A percentile compares a stretch with the other conserved stretches of the same genome.
Evolutionary conservation across 306 rosid genomes (phyloP).

Genomic region (Canavalia ensiformis): DNA sequence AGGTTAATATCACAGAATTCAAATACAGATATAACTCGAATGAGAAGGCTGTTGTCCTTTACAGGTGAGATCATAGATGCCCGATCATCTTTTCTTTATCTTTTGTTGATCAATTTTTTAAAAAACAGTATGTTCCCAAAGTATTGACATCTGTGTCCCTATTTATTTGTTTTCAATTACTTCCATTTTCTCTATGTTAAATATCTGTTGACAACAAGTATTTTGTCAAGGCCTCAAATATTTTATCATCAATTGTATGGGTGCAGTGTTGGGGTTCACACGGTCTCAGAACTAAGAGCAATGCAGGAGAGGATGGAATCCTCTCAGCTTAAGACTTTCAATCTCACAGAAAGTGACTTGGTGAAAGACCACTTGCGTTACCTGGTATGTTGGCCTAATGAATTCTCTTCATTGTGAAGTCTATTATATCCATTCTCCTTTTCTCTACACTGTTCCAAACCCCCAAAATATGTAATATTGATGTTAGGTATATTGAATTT

Average conservation of each 20-base stretch:
- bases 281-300: slow-evolving; percentile 70
- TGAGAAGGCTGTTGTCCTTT: slow-evolving; percentile 78
- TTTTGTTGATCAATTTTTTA: not conserved
- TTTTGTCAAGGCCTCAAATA: not conserved
- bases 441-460: not conserved
- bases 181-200: slow-evolving; percentile 1
- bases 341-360: slow-evolving; percentile 84
- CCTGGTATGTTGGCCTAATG: slow-evolving; percentile 62
- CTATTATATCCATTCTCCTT: slow-evolving; percentile 24
- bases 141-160: not conserved
- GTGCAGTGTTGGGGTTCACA: slow-evolving; percentile 89
- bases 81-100: not conserved
- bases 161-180: slow-evolving; percentile 14
- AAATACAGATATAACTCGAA: slow-evolving; percentile 77
- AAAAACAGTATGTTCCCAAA: not conserved
- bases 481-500: not conserved
- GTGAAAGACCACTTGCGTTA: slow-evolving; percentile 94
- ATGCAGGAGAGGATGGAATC: slow-evolving; percentile 71
- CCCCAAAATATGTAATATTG: not conserved
- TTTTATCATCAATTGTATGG: slow-evolving; percentile 28
- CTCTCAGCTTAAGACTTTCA: slow-evolving; percentile 68
- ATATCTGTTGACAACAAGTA: slow-evolving; percentile 16
- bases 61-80: slow-evolving; percentile 64
- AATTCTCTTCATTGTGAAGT: not conserved
- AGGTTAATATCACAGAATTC: slow-evolving; percentile 87